These are phyloP conservation scores for Leccinellum luteum DNA, from an alignment of 768 basidiomycete species.

Conservation along the genomic window DNA sequence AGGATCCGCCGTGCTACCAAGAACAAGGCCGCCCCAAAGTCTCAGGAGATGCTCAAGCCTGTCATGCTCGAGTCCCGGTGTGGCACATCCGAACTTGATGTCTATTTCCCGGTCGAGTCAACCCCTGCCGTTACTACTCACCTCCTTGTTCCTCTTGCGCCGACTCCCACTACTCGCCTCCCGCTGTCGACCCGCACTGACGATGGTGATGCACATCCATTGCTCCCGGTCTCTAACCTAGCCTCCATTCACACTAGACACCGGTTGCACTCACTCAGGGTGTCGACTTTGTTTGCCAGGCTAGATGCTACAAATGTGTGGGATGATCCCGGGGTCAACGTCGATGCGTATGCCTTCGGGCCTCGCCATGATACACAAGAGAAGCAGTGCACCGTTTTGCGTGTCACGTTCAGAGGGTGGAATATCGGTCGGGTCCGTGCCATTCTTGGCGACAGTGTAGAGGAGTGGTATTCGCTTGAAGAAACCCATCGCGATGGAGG, in stretches of 20 bases:
- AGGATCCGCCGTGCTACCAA: constrained; percentile 23
- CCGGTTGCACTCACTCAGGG: constrained; percentile 56
- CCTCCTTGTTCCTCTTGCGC: constrained; percentile 74
- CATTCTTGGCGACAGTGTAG: constrained; percentile 68
- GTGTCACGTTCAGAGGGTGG: constrained; percentile 76
- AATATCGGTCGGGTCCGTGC: constrained; percentile 58
- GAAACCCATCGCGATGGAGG: constrained; percentile 38
- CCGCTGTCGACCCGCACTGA: constrained; percentile 44
- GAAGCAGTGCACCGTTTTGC: constrained; percentile 63
- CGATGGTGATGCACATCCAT: constrained; percentile 22
- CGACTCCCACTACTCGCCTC: constrained; percentile 64
- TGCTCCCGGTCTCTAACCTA: constrained; percentile 56
- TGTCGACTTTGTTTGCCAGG: constrained; percentile 65
- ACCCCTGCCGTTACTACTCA: constrained; percentile 52
- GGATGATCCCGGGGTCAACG: constrained; percentile 47
- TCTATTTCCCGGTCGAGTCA: constrained; percentile 52
- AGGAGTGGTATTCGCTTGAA: constrained; percentile 74
- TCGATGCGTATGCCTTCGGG: constrained; percentile 61
- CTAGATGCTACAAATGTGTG: constrained; percentile 71
- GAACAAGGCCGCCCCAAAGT: constrained; percentile 17
- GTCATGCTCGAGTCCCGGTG: constrained; percentile 1
- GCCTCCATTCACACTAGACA: constrained; percentile 51
- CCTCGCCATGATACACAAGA: constrained; percentile 29
- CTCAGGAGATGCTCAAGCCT: constrained; percentile 29
- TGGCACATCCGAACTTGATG: constrained; percentile 47